phyloP scores from a whole-genome alignment of 768 basidiomycete species.

The Kwoniella sp. region DNA sequence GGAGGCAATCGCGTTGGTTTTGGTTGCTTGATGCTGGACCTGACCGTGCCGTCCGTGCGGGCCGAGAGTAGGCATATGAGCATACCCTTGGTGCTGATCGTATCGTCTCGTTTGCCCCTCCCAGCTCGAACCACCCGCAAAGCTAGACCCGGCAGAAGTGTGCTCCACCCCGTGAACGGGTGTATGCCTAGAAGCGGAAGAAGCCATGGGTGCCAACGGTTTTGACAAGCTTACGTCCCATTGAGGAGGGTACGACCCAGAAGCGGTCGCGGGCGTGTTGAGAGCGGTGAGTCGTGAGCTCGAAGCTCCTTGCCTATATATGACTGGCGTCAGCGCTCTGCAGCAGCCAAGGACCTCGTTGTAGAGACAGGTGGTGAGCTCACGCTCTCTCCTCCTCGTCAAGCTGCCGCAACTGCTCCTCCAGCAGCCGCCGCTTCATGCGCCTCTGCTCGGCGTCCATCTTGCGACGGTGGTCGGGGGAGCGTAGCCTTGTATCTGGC shows the following conservation, averaged over 20 bases:
- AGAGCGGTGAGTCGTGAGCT: not conserved
- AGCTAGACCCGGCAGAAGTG: too few species aligned
- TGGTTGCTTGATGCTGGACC: too few species aligned
- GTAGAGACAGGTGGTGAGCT: not conserved
- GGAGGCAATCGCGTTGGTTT: too few species aligned
- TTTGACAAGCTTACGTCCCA: conserved; percentile 5
- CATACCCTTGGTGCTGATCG: too few species aligned
- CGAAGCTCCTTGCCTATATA: not conserved
- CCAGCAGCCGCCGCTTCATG: conserved; percentile 10
- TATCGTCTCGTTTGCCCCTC: too few species aligned
- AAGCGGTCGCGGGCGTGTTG: conserved; percentile 4
- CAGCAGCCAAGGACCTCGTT: not conserved
- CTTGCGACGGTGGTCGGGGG: not conserved
- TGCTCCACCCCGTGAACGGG: too few species aligned
- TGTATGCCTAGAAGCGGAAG: conserved; percentile 2
- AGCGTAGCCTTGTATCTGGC: too few species aligned
- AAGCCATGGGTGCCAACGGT: not conserved
- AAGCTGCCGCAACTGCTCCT: conserved; percentile 23
- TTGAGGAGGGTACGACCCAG: conserved; percentile 9
- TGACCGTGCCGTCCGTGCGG: too few species aligned
- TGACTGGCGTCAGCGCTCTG: not conserved
- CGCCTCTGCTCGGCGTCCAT: conserved; percentile 9
- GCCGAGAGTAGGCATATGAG: too few species aligned
- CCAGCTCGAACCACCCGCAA: too few species aligned
- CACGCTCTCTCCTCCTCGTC: conserved; percentile 27